Conservation (phyloP, 257 asterid genomes). For the Ophiorrhiza pumila region DNA sequence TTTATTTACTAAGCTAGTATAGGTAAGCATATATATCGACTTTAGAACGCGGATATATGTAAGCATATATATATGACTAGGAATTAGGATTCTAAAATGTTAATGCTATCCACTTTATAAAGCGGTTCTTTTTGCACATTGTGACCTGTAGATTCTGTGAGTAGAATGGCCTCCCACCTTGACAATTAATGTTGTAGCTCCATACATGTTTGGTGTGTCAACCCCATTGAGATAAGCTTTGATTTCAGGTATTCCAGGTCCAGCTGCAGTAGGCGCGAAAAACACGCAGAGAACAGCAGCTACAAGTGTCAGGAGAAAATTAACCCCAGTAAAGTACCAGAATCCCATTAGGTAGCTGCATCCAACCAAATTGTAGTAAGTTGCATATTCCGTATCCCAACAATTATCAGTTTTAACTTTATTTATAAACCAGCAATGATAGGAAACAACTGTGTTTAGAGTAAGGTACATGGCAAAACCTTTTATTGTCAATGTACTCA, state of each 20-base stretch:
- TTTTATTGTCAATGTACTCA: conserved; percentile 52
- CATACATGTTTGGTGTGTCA: conserved; percentile 89
- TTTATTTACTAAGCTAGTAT: background rate
- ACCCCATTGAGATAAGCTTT: conserved; percentile 92
- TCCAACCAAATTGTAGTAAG: conserved; percentile 22
- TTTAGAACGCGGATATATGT: too few species aligned
- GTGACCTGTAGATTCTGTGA: background rate
- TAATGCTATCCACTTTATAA: background rate
- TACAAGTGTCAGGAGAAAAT: conserved; percentile 54
- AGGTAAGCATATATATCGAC: background rate
- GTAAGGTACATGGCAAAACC: conserved; percentile 33
- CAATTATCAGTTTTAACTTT: too few species aligned
- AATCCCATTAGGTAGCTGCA: conserved; percentile 72
- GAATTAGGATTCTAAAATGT: background rate
- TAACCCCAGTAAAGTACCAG: conserved; percentile 45
- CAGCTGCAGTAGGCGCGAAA: conserved; percentile 94
- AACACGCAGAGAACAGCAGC: conserved; percentile 70
- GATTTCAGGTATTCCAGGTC: conserved; percentile 92
- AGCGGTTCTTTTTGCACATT: background rate
- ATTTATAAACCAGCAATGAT: background rate
- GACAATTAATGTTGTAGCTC: conserved; percentile 73
- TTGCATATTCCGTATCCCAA: background rate
- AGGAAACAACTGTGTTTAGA: background rate
- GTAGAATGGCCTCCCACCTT: conserved; percentile 45
- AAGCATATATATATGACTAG: background rate